Evolutionary conservation across 768 basidiomycete species (phyloP), one percentile per base, ranked within the genome.

Genomic region (Mycena galopus): DNA sequence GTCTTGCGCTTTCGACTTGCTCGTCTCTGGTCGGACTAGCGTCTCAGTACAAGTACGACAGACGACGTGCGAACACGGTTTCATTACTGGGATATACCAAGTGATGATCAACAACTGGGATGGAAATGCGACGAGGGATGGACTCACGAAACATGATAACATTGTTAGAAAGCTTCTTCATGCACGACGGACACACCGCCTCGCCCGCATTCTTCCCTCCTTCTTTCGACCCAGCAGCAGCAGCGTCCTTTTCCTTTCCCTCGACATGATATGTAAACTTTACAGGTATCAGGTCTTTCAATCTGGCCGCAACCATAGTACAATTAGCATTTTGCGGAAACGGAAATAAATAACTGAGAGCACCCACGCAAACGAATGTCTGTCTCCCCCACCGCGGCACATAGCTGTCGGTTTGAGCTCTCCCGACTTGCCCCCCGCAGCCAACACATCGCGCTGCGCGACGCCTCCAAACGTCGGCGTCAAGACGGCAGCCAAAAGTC

Each of bases 401-500:
- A 94, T 90, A 10, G 97, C 96, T 77, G 95, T 93, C 33, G 96
- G 82, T 81, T 96, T 96, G 37, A 96, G 76, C 96, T 95, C 75
- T 88, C 87, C 51, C 96, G 82, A 66, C 27, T 69, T 72, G n/a
- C 71, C 74, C 7, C 74, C 74, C n/a, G 74, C 74, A n/a, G 71
- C 70, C 33, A 50, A 19, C 3, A 75, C 47, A 57, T 75, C 74
- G 12, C 71, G 74, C 44, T 58, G 62, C 2, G 74, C 91, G 59
- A 79, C 86, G 35, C 93, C 86, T 27, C 89, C 83, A 81, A 94
- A 90, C 55, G 89, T 97, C 0, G 97, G 97, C 0, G 97, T 96
- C 29, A 98, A 83, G 94, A 96, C 3, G 96, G 96, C 44, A 99
- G 86, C 98, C 98, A 99, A 80, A 98, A 99, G 77, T 98, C 96